Percentiles rank a stretch among this genome's conserved stretches.
These are phyloP conservation scores for Tolypocladium sp. DNA, from an alignment of 2,329 filamentous ascomycete genomes.

Conservation along the genomic window DNA sequence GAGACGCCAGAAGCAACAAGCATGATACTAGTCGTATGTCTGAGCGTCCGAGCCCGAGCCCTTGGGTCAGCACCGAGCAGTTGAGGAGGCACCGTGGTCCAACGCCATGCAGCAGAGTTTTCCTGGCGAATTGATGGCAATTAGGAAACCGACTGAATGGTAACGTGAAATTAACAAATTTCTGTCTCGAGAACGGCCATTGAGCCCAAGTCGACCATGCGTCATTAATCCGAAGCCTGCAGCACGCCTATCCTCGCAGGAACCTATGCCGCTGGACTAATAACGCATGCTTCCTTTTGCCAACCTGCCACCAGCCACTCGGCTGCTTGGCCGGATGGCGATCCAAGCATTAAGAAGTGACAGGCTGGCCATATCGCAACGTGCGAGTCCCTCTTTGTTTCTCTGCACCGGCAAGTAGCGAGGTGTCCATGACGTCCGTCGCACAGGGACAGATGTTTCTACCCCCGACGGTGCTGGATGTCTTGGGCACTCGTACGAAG, in stretches of 20 bases:
- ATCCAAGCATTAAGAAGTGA: not conserved
- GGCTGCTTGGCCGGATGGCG: not conserved
- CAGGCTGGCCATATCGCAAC: not conserved
- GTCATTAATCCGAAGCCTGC: not conserved
- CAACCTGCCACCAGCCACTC: not conserved
- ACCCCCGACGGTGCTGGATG: not conserved
- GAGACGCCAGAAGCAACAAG: not conserved
- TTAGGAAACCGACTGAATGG: not conserved
- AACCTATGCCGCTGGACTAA: too few relatives aligned
- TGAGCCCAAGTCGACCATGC: not conserved
- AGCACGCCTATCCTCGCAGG: not conserved
- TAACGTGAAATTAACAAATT: not conserved
- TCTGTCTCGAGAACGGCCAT: not conserved
- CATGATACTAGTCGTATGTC: not conserved
- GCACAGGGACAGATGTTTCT: not conserved
- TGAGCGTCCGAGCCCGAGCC: not conserved
- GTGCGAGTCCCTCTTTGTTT: not conserved
- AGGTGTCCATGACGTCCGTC: not conserved
- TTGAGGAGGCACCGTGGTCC: not conserved
- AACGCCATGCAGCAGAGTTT: not conserved
- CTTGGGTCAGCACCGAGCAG: not conserved
- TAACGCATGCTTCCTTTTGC: not conserved
- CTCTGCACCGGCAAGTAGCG: not conserved
- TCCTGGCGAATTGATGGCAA: not conserved
- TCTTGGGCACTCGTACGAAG: not conserved